Evolutionary conservation across 139 green algal species (phyloP), one percentile per base, ranked within the genome.

Genomic region (Chlorella ohadii): DNA sequence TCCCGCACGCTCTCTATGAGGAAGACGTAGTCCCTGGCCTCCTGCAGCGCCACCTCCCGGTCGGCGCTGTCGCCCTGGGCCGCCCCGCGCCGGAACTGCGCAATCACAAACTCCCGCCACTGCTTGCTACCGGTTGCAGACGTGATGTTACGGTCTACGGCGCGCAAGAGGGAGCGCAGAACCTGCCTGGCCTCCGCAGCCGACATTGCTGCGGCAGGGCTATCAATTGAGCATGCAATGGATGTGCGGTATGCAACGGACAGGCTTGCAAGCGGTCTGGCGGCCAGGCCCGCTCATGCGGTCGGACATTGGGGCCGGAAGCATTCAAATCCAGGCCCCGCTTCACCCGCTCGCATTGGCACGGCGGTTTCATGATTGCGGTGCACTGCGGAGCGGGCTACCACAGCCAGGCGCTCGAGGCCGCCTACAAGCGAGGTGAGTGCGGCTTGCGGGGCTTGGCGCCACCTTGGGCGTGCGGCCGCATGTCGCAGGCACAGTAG

Each of bases 331-430:
- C 15, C 3, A 39, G 64, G 6, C 2, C 59, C 27, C 28, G 59
- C 25, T 33, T 66, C 17, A 20, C 3, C 28, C 23, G 17, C 9
- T 68, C 28, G n/a, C 25, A 38, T 38, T 38, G 16, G 28, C n/a
- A 1, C 22, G 31, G 3, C 20, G 59, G n/a, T 70, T 31, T 39
- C 64, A 86, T 97, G 22, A 87, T 97, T 6, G 92, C 92, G 3
- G 94, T 97, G 12, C 94, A 97, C 55, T 91, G 90, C 6, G 94
- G 94, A 12, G 93, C 93, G 2, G 94, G 94, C 0, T 87, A 85
- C 17, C 94, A 97, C 34, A 85, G 87, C 0, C 36, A 41, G 3
- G 71, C 67, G 38, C 85, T 87, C 33, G 89, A 96, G 44, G 34
- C 55, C 4, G 64, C 41, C 7, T 98, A 98, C 81, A 83, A 79